Conservation (phyloP, 148 eudicot species). For the Spergularia bocconei region DNA sequence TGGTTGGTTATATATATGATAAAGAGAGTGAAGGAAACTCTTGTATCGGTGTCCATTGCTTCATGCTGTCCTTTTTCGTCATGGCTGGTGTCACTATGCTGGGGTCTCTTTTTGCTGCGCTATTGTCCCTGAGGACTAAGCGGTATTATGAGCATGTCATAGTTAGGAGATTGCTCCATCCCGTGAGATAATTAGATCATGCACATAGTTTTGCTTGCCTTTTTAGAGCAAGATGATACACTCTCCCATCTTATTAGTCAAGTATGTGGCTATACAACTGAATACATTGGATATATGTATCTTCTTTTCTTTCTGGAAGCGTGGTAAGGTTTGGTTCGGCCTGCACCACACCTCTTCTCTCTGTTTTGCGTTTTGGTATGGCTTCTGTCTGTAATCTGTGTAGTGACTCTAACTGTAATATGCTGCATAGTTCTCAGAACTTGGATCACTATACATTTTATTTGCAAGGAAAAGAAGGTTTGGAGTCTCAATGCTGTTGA, state of each 20-base stretch:
- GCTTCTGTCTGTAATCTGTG: background rate
- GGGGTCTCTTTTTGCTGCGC: slow-evolving; percentile 49
- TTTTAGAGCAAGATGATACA: background rate
- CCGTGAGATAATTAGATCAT: slow-evolving; percentile 1
- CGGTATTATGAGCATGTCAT: slow-evolving; percentile 43
- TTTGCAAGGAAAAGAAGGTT: background rate
- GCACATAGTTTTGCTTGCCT: background rate
- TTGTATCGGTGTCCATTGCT: slow-evolving; percentile 55
- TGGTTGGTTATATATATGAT: slow-evolving; percentile 67
- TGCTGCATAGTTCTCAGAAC: background rate
- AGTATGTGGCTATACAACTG: no score
- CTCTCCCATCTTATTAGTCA: no score
- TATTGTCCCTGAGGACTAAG: slow-evolving; percentile 45
- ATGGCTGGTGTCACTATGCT: slow-evolving; percentile 54
- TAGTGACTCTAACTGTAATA: background rate
- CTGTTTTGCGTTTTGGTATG: background rate
- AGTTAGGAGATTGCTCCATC: slow-evolving; percentile 27
- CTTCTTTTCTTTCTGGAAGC: no score
- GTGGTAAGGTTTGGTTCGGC: background rate
- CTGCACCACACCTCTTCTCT: background rate
- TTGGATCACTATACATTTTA: background rate
- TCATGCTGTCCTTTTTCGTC: slow-evolving; percentile 53
- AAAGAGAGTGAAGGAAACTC: slow-evolving; percentile 38
- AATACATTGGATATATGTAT: no score
- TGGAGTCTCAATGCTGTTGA: no score